Base-by-base conservation (phyloP, 805 yeast species). In the Kluyveromyces siamensis region DNA sequence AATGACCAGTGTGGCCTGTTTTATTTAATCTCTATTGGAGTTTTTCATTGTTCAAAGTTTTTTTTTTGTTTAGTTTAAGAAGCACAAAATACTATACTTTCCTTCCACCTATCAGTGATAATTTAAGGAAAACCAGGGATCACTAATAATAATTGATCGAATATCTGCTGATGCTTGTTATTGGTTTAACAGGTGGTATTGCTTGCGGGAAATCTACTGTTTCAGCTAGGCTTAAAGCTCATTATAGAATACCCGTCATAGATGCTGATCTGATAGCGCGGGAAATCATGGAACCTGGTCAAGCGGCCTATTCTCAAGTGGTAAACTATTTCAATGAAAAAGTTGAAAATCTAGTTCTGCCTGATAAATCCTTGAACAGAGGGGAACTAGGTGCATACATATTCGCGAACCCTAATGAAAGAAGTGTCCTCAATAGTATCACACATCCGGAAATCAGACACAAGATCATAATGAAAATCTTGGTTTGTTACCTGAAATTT, bases 111-210 rank as follows among this genome's bases (percentile, higher is more conserved):
- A 21, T 4, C 25, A 21, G 6, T 6, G 25, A 21, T 21, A 21
- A 6, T 21, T 21, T 21, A 21, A 4, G 25, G 25, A 21, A 6
- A 21, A 21, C 6, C 3, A 3, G 13, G 8, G 7, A 10, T n/a
- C 41, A 33, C n/a, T 25, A 33, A 38, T 27, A 18, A 25, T 39
- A n/a, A 4, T 13, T 10, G 4, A 30, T 30, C 8, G 7, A 10
- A 10, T 13, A 30, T 30, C 7, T 30, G 14, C 11, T 11, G 25
- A 91, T 93, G 99, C 75, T 93, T 41, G 75, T 93, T 33, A 76
- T 93, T 6, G 99, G 99, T 1, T 75, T 93, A n/a, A 93, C 99
- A 0, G 99, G 99, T 1, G 96, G 97, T 1, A 93, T 93, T 45
- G 96, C 96, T 6, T 77, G 93, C n/a, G 99, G 99, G 2, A 93